Base-by-base conservation (phyloP, 331 rosid genomes). In the Spiraea crenata region DNA sequence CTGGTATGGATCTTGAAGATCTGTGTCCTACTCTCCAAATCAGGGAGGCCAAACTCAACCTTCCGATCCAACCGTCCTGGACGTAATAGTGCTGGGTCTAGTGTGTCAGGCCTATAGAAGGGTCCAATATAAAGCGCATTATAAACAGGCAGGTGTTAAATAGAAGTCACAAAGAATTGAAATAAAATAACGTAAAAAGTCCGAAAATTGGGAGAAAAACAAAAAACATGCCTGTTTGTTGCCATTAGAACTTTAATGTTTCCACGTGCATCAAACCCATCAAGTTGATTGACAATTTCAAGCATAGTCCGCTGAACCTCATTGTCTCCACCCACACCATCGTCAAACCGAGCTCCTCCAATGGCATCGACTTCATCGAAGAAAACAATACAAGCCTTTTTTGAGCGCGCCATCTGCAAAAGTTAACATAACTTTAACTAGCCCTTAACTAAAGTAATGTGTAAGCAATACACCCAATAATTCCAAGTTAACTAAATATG, bases 31-130 rank as follows among this genome's bases (percentile, higher is more conserved):
- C 99, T 91, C 88, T 93, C 99, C 83, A 93, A 69, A 60, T 93
- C 97, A 37, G 99, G 99, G 79, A 93, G 99, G 59, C 99, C 99
- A 71, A 93, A 93, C 83, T 93, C 99, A 45, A 93, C 96, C 84
- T 93, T 93, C 12, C 99, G 95, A 74, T 93, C 99, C 79, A 93
- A 84, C 59, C 99, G 85, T 51, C 99, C 99, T 7, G 99, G 99
- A 5, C 99, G 86, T 10, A 93, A 82, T 19, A 93, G 84, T 49
- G 99, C 99, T 54, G 99, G 99, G 77, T 93, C 99, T 31, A 93
- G 88, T 0, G 99, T 93, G 81, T 93, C 99, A 0, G 99, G 99
- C 92, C 99, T 93, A 78, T 17, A 81, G 51, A 64, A 55, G 42
- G 54, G 70, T 57, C 9, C 12, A 50, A 48, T 40, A 56, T 70